Evolutionary conservation across 129 eudicot species (phyloP), one percentile per base, ranked within the genome.

Genomic region (Kitagawia praeruptora): DNA sequence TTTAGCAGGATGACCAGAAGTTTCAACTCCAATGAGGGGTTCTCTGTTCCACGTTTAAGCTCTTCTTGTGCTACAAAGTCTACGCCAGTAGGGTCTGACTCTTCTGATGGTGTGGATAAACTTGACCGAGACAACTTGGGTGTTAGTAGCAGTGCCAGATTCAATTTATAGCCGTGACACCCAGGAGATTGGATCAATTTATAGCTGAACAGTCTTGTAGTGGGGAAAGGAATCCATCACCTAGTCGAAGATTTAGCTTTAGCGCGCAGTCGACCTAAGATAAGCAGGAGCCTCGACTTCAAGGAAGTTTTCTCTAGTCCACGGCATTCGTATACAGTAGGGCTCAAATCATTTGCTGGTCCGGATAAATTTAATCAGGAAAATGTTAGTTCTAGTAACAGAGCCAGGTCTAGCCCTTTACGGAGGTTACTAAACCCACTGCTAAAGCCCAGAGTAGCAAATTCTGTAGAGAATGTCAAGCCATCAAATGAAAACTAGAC

Each of bases 361-460:
- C 71, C 54, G 41, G 87, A 75, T 40, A 80, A 84, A 54, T 25
- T 58, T 49, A 82, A 74, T 34, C 75, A 72, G 70, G 83, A 89
- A 40, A 85, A 81, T 74, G 79, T 82, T 74, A 77, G 81, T 77
- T 63, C 85, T 63, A 82, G 79, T 77, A 74, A 64, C 79, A 80
- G 86, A 85, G 81, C 91, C 27, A 87, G 90, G 83, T 83, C 93
- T 70, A 89, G 96, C 84, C 98, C 97, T 21, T 86, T 94, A 44
- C 85, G 96, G 85, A 91, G 97, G 75, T 85, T 94, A 25, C 87
- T 94, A 14, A 92, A 91, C 84, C 97, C 98, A 46, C 75, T 91
- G 83, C 78, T 94, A 79, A 94, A 86, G 90, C 78, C 82, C 76
- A 93, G 85, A 86, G 85, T 83, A 75, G 39, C 82, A 40, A 84